phyloP scores from a whole-genome alignment of 1,284 basidiomycete species.

The Apiotrichum brassicae region DNA sequence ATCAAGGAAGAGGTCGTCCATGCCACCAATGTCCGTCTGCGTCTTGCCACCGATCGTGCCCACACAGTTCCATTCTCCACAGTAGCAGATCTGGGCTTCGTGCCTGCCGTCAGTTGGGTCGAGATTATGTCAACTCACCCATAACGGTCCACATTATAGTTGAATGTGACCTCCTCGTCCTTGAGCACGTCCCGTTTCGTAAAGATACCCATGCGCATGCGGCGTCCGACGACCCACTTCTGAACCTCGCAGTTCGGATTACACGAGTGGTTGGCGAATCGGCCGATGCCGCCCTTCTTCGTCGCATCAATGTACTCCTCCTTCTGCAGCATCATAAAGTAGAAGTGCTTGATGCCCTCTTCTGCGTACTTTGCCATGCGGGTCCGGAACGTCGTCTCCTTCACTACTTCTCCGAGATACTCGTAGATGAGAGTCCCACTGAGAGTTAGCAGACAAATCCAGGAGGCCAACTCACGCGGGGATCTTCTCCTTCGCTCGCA shows the following conservation, averaged over 20 bases:
- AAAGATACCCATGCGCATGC: conserved; percentile 97
- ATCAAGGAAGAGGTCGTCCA: conserved; percentile 93
- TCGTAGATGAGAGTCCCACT: conserved; percentile 95
- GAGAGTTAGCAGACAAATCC: neutral
- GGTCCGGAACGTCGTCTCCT: conserved; percentile 77
- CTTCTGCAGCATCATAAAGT: conserved; percentile 99
- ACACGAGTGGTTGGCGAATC: conserved; percentile 98
- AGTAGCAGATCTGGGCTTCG: conserved; percentile 91
- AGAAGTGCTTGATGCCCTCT: conserved; percentile 93
- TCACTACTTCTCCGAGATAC: conserved; percentile 95
- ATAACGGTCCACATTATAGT: conserved; percentile 99
- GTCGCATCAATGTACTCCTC: conserved; percentile 99
- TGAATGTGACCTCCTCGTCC: conserved; percentile 95
- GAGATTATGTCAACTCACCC: conserved; percentile 57
- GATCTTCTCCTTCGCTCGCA: conserved; percentile 69
- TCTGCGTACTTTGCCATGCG: conserved; percentile 90
- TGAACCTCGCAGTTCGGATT: conserved; percentile 98
- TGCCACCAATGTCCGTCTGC: conserved; percentile 86
- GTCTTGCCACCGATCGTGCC: conserved; percentile 97
- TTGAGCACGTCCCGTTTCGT: conserved; percentile 73
- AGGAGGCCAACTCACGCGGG: conserved; percentile 56
- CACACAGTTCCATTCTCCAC: conserved; percentile 92
- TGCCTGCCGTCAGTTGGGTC: conserved; percentile 55
- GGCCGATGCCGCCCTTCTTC: conserved; percentile 89
- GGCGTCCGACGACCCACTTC: conserved; percentile 90